Evolutionary conservation across 176 grass and related monocot species (phyloP).

Genomic region (Rhipidocladum racemiflorum): DNA sequence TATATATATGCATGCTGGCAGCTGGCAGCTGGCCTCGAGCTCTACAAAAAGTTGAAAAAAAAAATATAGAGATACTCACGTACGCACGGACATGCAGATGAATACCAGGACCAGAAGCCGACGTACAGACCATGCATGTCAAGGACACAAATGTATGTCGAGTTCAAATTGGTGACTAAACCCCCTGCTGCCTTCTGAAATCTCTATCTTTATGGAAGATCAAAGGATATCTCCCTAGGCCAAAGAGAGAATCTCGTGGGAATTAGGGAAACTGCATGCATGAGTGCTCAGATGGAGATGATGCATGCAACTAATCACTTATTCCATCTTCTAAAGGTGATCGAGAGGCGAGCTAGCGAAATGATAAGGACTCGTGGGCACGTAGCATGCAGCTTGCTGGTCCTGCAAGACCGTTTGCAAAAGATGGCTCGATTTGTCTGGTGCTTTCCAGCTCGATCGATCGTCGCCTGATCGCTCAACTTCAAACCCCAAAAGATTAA

Average conservation of each 20-base stretch:
- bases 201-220: constrained; percentile 32
- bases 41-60: no score
- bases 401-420: constrained; percentile 12
- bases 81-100: constrained; percentile 11
- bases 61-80: background rate
- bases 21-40: background rate
- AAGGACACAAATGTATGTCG: background rate
- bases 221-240: constrained; percentile 37
- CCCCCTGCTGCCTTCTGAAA: background rate
- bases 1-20: no score
- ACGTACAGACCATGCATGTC: background rate
- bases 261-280: background rate
- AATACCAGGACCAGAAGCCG: background rate
- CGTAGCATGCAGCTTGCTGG: constrained; percentile 5
- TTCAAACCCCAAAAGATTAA: background rate
- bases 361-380: constrained; percentile 41
- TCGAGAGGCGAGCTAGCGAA: constrained; percentile 16
- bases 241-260: constrained; percentile 30
- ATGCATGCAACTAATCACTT: background rate
- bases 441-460: constrained; percentile 34
- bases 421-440: constrained; percentile 30
- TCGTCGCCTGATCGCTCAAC: background rate
- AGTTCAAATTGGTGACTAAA: background rate
- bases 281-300: background rate
- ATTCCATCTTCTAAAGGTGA: constrained; percentile 38